Conservation (phyloP, 129 eudicot genomes). For the Tanacetum coccineum region DNA sequence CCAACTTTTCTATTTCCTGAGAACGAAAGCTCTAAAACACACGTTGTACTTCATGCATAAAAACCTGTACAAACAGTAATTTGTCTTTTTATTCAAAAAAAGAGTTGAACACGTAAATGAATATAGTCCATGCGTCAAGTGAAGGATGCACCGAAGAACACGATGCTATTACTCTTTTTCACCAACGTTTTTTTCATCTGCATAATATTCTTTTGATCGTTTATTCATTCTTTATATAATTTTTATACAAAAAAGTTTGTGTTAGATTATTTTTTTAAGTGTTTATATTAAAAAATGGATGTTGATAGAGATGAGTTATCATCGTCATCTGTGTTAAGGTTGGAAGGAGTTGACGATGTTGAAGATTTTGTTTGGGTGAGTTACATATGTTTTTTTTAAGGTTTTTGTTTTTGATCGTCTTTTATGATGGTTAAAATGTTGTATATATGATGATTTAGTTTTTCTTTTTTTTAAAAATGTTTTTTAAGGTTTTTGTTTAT, state of each 20-base stretch:
- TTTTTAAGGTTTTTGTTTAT: neutral
- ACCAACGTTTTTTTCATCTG: neutral
- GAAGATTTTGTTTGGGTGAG: slow-evolving; percentile 75
- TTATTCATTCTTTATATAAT: no score
- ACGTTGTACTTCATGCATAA: slow-evolving; percentile 15
- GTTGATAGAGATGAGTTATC: slow-evolving; percentile 29
- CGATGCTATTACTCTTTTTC: slow-evolving; percentile 15
- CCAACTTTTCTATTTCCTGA: slow-evolving; percentile 17
- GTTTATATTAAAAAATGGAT: slow-evolving; percentile 17
- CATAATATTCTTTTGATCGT: no score
- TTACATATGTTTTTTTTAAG: neutral
- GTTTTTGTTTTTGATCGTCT: neutral
- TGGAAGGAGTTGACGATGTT: slow-evolving; percentile 73
- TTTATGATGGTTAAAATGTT: no score
- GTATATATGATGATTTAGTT: no score
- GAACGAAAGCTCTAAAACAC: slow-evolving; percentile 47
- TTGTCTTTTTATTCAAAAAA: neutral
- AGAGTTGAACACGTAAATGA: slow-evolving; percentile 39
- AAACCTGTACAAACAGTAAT: slow-evolving; percentile 21
- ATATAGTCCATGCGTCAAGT: slow-evolving; percentile 50
- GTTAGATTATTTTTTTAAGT: neutral
- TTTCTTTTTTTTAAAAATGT: neutral
- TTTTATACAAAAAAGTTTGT: neutral
- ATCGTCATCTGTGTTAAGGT: slow-evolving; percentile 37
- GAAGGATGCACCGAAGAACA: slow-evolving; percentile 36